Conservation (phyloP, 805 yeast genomes). For the Nakazawaea peltata region DNA sequence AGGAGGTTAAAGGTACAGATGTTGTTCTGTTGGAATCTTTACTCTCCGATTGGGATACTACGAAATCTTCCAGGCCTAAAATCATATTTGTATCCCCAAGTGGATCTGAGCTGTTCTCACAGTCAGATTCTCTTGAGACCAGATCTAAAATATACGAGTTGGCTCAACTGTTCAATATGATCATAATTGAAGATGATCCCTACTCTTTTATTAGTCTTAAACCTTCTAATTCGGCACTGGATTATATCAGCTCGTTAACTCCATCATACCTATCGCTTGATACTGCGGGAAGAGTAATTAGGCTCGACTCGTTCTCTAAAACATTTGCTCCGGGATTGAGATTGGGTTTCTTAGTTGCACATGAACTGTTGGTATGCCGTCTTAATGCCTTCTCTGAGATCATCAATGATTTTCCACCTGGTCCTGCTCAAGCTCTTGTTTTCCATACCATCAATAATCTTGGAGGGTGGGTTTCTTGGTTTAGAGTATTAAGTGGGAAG, state of each 20-base stretch:
- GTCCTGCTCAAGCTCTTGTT: slow-evolving; percentile 39
- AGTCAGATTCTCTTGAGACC: slow-evolving; percentile 26
- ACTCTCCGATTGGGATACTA: slow-evolving; percentile 15
- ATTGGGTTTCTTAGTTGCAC: slow-evolving; percentile 42
- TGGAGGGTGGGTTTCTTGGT: slow-evolving; percentile 7
- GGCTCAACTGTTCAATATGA: slow-evolving; percentile 40
- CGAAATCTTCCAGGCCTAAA: no score
- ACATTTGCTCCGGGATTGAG: slow-evolving; percentile 49
- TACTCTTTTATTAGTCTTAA: slow-evolving; percentile 38
- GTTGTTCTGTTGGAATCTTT: slow-evolving; percentile 28
- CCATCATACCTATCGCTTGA: slow-evolving; percentile 43
- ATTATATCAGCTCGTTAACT: slow-evolving; percentile 26
- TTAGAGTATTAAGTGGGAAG: not conserved
- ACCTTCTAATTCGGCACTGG: slow-evolving; percentile 30
- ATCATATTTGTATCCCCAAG: slow-evolving; percentile 47
- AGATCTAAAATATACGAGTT: slow-evolving; percentile 34
- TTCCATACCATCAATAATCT: slow-evolving; percentile 30
- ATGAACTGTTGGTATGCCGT: slow-evolving; percentile 30
- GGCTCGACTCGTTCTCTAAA: slow-evolving; percentile 49
- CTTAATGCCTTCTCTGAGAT: slow-evolving; percentile 28
- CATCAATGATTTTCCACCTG: slow-evolving; percentile 41
- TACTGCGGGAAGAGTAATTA: slow-evolving; percentile 42
- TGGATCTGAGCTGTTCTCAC: slow-evolving; percentile 52
- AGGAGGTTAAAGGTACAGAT: slow-evolving; percentile 34
- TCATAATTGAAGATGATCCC: slow-evolving; percentile 52